phyloP scores from a whole-genome alignment of 345 rosid species.

The Nasturtium officinale region DNA sequence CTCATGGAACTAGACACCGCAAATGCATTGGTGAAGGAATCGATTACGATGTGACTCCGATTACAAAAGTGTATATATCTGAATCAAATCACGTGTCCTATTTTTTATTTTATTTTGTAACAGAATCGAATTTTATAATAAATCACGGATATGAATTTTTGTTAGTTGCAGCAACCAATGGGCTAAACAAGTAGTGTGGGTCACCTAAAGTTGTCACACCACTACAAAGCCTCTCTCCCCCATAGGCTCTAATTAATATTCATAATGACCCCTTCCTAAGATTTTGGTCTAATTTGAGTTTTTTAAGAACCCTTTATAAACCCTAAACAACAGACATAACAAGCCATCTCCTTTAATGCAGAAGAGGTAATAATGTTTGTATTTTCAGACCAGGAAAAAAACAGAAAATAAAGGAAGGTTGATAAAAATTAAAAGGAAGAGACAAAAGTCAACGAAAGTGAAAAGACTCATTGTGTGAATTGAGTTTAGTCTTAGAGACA shows the following conservation, averaged over 20 bases:
- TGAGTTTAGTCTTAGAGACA: constrained; percentile 25
- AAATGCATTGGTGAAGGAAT: constrained; percentile 21
- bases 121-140: constrained; percentile 12
- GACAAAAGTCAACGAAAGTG: constrained; percentile 43
- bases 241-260: constrained; percentile 14
- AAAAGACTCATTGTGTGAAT: constrained; percentile 34
- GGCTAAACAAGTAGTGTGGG: constrained; percentile 38
- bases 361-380: constrained; percentile 30
- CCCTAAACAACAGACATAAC: constrained; percentile 44
- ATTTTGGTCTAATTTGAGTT: constrained; percentile 2
- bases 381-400: constrained; percentile 32
- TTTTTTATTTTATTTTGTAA: not conserved
- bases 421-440: constrained; percentile 15
- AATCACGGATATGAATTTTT: constrained; percentile 6
- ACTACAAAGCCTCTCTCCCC: not conserved
- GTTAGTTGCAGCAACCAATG: constrained; percentile 33
- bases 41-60: constrained; percentile 22
- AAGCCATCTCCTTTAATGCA: constrained; percentile 35
- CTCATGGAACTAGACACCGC: constrained; percentile 5
- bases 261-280: constrained; percentile 10
- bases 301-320: constrained; percentile 7
- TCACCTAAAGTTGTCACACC: constrained; percentile 38
- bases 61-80: not conserved
- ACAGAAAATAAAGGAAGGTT: not conserved
- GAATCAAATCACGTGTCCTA: constrained; percentile 34